These are phyloP conservation scores for Rhodotorula mucilaginosa DNA, from an alignment of 1,284 basidiomycete genomes.

Conservation along the genomic window DNA sequence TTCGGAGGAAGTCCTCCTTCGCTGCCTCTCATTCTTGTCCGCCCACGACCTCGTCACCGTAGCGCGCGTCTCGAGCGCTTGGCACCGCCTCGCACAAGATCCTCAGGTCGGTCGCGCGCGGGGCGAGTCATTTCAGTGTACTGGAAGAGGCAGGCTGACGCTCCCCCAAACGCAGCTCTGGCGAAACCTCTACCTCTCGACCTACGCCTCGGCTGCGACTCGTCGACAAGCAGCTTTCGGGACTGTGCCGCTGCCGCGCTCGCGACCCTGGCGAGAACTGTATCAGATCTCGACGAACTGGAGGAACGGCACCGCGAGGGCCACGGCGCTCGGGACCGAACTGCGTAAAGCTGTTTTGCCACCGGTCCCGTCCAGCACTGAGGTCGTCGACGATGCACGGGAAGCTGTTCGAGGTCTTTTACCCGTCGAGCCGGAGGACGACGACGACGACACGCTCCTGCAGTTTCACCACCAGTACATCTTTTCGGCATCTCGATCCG, in stretches of 20 bases:
- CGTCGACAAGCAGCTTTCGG: conserved; percentile 1
- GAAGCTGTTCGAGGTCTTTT: neutral
- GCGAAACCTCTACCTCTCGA: conserved; percentile 32
- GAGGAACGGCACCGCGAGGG: conserved; percentile 32
- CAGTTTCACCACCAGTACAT: conserved; percentile 20
- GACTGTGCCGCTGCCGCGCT: neutral
- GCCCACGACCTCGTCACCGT: conserved; percentile 29
- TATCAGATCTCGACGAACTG: conserved; percentile 41
- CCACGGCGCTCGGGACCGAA: conserved; percentile 17
- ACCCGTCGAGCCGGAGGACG: neutral
- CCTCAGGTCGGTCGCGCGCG: conserved; percentile 13
- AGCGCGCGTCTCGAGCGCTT: conserved; percentile 22
- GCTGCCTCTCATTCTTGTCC: conserved; percentile 30
- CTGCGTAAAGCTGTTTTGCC: conserved; percentile 29
- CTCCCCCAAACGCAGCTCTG: conserved; percentile 30
- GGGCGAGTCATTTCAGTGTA: too few species aligned
- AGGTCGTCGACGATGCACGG: neutral
- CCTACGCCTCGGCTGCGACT: conserved; percentile 17
- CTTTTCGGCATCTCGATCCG: conserved; percentile 9
- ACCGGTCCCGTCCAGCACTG: neutral
- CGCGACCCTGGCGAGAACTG: conserved; percentile 39
- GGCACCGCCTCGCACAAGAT: conserved; percentile 34
- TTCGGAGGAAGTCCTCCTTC: conserved; percentile 35
- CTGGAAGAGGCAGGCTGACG: neutral
- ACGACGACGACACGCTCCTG: conserved; percentile 19